Evolutionary conservation across 768 basidiomycete species (phyloP).

Genomic region (Cubamyces lactineus): DNA sequence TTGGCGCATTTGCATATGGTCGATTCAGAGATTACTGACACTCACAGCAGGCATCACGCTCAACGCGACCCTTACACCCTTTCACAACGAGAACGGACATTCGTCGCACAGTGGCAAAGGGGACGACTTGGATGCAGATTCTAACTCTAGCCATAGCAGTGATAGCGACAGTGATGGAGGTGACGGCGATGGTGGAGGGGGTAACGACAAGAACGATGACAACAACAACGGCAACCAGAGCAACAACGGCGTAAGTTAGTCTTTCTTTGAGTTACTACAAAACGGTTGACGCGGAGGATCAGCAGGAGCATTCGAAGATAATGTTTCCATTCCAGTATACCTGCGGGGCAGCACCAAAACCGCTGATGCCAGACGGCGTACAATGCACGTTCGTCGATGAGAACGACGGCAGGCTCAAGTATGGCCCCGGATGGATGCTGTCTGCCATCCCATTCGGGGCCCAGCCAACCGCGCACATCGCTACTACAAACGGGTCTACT

Average conservation of each 20-base stretch:
- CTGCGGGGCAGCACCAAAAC: background rate
- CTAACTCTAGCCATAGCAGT: background rate
- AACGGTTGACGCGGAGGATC: background rate
- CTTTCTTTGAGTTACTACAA: background rate
- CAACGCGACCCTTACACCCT: background rate
- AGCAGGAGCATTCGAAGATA: background rate
- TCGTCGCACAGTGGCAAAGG: background rate
- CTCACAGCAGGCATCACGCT: background rate
- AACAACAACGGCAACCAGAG: background rate
- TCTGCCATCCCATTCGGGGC: background rate
- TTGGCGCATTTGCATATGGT: background rate
- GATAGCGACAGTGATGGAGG: background rate
- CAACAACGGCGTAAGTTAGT: background rate
- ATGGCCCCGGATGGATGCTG: conserved; percentile 2
- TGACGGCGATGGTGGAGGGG: background rate
- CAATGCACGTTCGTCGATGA: conserved; percentile 4
- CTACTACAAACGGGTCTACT: background rate
- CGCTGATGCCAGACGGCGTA: background rate
- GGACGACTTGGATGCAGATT: background rate
- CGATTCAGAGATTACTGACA: background rate
- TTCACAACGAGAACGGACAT: background rate
- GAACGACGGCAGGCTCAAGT: conserved; percentile 11
- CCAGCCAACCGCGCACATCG: background rate
- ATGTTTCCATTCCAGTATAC: background rate
- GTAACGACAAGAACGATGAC: background rate